A percentile compares a stretch with the other conserved stretches of the same genome.
Evolutionary conservation across 2,329 filamentous ascomycete species (phyloP).

Genomic region (Fusarium sororula): DNA sequence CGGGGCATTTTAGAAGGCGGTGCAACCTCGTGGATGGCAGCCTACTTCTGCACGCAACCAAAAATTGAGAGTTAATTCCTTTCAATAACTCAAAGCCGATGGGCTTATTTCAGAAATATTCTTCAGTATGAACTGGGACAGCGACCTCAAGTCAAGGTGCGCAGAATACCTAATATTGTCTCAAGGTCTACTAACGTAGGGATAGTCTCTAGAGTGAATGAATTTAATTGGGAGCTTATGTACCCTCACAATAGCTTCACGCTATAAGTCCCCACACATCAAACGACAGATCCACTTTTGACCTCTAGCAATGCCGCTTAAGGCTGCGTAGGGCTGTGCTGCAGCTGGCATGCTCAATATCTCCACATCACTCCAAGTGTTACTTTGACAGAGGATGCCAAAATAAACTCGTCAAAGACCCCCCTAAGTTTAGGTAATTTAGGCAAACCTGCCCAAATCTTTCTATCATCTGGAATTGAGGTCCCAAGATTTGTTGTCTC

Average conservation of each 20-base stretch:
- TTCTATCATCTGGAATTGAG: neutral
- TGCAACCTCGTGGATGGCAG: neutral
- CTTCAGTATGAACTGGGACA: neutral
- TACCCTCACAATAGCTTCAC: neutral
- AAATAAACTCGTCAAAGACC: neutral
- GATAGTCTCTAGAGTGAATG: neutral
- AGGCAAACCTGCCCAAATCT: neutral
- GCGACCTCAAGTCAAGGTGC: neutral
- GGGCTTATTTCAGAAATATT: neutral
- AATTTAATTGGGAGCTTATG: neutral
- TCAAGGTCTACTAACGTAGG: neutral
- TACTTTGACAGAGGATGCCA: neutral
- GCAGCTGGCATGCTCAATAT: neutral
- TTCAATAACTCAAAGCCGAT: neutral
- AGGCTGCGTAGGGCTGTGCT: slow-evolving; percentile 7
- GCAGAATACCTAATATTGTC: neutral
- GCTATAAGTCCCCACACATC: neutral
- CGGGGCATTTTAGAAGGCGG: slow-evolving; percentile 8
- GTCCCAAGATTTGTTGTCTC: neutral
- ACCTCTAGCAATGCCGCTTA: neutral
- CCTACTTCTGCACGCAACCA: neutral
- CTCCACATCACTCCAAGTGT: neutral
- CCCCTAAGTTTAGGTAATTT: neutral
- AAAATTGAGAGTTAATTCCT: neutral
- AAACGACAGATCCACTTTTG: neutral